Base-by-base conservation (phyloP, 2,329 filamentous ascomycete genomes). In the Zasmidium angulare region DNA sequence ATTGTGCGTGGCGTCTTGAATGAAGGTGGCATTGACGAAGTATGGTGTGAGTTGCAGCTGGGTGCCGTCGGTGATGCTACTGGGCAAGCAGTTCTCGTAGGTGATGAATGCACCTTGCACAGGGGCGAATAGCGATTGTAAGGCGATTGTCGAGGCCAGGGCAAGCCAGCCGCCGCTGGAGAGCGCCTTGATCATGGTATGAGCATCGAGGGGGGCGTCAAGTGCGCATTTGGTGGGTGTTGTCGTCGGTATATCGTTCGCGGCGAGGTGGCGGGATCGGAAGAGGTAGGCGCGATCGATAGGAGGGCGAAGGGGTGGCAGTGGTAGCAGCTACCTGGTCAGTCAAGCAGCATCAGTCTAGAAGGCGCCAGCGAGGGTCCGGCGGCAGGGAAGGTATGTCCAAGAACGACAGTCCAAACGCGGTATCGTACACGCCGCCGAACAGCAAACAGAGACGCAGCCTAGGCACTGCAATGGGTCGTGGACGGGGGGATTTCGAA, bases 51-150 rank as follows among this genome's bases (percentile, higher is more conserved):
- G 96, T 78, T 97, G 92, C 29, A 98, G 82, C 62, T 83, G 83
- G 58, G 78, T 76, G 49, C 82, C 82, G 60, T 86, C 80, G 71
- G 88, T 82, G 54, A 83, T 82, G 59, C 82, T 79, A 50, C 81
- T 75, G 50, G 75, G 72, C 26, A 97, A 81, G 77, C 93, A 99
- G 76, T 97, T 96, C n/a, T 89, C 82, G 75, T 96, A 95, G 59
- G 85, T 80, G 61, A 97, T 78, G 67, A 86, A 84, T 48, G 86
- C 91, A 51, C 89, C 90, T 46, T 78, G 73, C 23, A 76, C 79
- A 9, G 84, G 80, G 47, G 72, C 71, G 9, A 81, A 63, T 49
- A 83, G 60, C 49, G 79, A 54, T 59, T 80, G 62, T 55, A 81
- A 59, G 61, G 64, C 52, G 24, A 66, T 49, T 62, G 59, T 49